Conservation (phyloP, 495 filamentous ascomycete genomes). For the Hypoxylon lienhwacheense region DNA sequence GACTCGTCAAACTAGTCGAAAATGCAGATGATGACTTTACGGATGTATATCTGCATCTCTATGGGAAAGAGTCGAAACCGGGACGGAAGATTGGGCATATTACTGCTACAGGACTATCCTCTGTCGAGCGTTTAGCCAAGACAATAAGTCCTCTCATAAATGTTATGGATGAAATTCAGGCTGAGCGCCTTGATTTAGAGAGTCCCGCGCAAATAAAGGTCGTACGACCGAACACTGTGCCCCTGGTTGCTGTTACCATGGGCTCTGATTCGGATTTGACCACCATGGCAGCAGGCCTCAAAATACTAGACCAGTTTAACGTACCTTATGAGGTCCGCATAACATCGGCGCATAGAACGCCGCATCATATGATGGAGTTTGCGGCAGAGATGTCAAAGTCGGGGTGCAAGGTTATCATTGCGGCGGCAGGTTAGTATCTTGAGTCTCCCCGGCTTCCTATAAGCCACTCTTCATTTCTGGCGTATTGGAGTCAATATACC, state of each 20-base stretch:
- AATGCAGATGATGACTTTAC: constrained; percentile 55
- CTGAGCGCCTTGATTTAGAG: constrained; percentile 51
- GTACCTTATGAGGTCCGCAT: constrained; percentile 79
- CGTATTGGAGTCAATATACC: background rate
- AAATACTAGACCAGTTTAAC: constrained; percentile 72
- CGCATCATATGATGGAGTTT: constrained; percentile 76
- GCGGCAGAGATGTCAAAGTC: constrained; percentile 65
- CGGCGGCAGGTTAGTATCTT: constrained; percentile 67
- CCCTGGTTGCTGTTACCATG: constrained; percentile 85
- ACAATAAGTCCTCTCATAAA: constrained; percentile 68
- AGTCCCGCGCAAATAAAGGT: constrained; percentile 26
- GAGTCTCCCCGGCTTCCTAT: no score
- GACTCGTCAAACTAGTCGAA: constrained; percentile 65
- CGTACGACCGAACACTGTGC: constrained; percentile 40
- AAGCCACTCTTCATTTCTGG: background rate
- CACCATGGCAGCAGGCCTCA: constrained; percentile 72
- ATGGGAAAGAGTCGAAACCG: constrained; percentile 85
- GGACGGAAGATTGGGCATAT: constrained; percentile 96
- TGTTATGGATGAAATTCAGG: constrained; percentile 64
- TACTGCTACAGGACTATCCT: constrained; percentile 66
- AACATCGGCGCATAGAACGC: constrained; percentile 93
- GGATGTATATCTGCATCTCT: constrained; percentile 71
- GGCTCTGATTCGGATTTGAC: constrained; percentile 93
- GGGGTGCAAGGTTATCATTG: constrained; percentile 88
- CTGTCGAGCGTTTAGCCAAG: constrained; percentile 71